These are phyloP conservation scores for Umbelopsis isabellina DNA, from an alignment of 192 early-diverging fungal species.

Conservation along the genomic window DNA sequence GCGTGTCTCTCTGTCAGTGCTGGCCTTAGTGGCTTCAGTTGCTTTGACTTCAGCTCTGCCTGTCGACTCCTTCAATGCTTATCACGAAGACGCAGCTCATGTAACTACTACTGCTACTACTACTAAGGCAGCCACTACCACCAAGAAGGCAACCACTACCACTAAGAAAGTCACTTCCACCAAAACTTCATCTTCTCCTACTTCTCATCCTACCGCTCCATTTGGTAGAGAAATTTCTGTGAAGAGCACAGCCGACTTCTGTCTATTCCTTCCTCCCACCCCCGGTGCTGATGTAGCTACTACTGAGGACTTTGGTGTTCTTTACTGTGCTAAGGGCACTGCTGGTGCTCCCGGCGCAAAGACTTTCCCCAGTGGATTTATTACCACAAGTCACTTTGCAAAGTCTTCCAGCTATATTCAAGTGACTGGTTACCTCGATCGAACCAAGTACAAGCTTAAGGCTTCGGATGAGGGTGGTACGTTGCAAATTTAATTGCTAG, in stretches of 20 bases:
- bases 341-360: slow-evolving; percentile 37
- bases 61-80: slow-evolving; percentile 8
- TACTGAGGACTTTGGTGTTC: slow-evolving; percentile 41
- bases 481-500: neutral
- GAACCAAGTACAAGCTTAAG: slow-evolving; percentile 36
- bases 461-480: slow-evolving; percentile 41
- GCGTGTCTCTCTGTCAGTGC: slow-evolving; percentile 6
- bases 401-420: slow-evolving; percentile 44
- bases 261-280: slow-evolving; percentile 42
- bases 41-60: slow-evolving; percentile 10
- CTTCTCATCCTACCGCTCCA: neutral
- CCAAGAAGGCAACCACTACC: neutral
- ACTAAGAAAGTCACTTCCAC: neutral
- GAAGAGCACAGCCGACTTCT: slow-evolving; percentile 15
- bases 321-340: slow-evolving; percentile 46
- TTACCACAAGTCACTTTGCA: slow-evolving; percentile 43
- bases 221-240: neutral
- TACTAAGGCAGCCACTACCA: neutral
- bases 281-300: slow-evolving; percentile 43
- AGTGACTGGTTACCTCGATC: slow-evolving; percentile 49
- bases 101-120: neutral
- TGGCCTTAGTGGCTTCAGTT: neutral
- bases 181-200: neutral
- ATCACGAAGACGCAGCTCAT: slow-evolving; percentile 6
- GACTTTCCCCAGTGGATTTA: slow-evolving; percentile 50